Evolutionary conservation across 768 basidiomycete species (phyloP).

Genomic region (Kwoniella dejecticola): DNA sequence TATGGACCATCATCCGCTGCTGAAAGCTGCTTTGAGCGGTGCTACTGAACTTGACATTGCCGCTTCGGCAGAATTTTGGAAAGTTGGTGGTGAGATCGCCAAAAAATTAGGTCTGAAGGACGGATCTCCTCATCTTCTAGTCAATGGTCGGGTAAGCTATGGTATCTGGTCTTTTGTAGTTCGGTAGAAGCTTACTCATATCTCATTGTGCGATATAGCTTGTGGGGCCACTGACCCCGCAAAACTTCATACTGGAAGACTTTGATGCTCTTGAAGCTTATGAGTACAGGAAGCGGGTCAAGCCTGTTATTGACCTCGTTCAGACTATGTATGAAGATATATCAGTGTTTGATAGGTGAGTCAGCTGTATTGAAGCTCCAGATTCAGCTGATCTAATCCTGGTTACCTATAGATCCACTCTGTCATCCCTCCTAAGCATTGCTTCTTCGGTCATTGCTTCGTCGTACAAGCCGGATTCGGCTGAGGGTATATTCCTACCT

Average conservation of each 20-base stretch:
- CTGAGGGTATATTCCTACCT: conserved; percentile 67
- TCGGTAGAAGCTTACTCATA: neutral
- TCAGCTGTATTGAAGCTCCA: neutral
- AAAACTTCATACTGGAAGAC: conserved; percentile 70
- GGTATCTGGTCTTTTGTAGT: neutral
- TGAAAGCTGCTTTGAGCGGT: conserved; percentile 28
- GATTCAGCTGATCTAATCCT: neutral
- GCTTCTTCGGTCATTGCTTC: conserved; percentile 72
- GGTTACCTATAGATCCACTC: conserved; percentile 58
- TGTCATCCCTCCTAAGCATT: conserved; percentile 66
- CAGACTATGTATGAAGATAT: conserved; percentile 60
- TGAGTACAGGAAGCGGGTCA: conserved; percentile 71
- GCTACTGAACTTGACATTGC: conserved; percentile 29
- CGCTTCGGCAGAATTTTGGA: conserved; percentile 48
- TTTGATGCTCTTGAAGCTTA: conserved; percentile 70
- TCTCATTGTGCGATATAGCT: conserved; percentile 61
- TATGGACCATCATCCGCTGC: conserved; percentile 22
- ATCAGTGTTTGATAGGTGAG: conserved; percentile 59
- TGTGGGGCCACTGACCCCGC: conserved; percentile 68
- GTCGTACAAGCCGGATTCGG: conserved; percentile 59
- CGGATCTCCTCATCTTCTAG: conserved; percentile 67
- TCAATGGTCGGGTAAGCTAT: conserved; percentile 78
- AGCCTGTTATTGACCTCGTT: conserved; percentile 70
- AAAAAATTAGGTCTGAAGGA: conserved; percentile 65
- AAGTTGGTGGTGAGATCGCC: conserved; percentile 54